A percentile compares a stretch with the other conserved stretches of the same genome.
phyloP scores from a whole-genome alignment of 129 eudicot species.

The Chrysanthemum makinoi region DNA sequence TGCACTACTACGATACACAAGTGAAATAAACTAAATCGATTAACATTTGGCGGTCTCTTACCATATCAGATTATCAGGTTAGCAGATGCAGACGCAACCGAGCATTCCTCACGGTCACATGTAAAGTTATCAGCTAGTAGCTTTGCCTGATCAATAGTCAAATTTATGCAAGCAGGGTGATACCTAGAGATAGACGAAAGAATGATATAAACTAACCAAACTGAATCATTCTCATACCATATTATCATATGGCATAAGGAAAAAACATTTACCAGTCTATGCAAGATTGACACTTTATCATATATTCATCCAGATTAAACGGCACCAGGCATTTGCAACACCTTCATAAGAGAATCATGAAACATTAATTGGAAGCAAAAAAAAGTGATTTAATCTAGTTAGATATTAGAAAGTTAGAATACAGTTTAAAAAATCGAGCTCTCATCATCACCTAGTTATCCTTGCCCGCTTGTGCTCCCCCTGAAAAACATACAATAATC shows the following conservation, averaged over 20 bases:
- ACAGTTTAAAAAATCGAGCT: too few relatives aligned
- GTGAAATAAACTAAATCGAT: background rate
- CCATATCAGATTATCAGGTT: conserved; percentile 44
- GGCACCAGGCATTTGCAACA: conserved; percentile 73
- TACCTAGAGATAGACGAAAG: conserved; percentile 42
- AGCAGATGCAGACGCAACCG: conserved; percentile 22
- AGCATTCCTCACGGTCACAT: conserved; percentile 48
- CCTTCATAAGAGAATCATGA: conserved; percentile 34
- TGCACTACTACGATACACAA: background rate
- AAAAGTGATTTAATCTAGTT: background rate
- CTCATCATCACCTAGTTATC: too few relatives aligned
- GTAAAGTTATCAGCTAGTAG: conserved; percentile 44
- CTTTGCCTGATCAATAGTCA: conserved; percentile 60
- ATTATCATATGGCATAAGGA: background rate
- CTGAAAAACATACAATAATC: too few relatives aligned
- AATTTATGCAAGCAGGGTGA: conserved; percentile 67
- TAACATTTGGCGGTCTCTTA: background rate
- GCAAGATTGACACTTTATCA: conserved; percentile 64
- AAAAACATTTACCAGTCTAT: conserved; percentile 50
- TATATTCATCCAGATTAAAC: conserved; percentile 59
- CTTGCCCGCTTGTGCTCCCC: too few relatives aligned
- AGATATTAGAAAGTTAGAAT: too few relatives aligned
- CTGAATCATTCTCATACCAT: background rate
- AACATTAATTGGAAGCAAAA: background rate
- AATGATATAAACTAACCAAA: background rate